Conservation (phyloP, 2,329 filamentous ascomycete genomes). For the Ceratocystis harringtonii region DNA sequence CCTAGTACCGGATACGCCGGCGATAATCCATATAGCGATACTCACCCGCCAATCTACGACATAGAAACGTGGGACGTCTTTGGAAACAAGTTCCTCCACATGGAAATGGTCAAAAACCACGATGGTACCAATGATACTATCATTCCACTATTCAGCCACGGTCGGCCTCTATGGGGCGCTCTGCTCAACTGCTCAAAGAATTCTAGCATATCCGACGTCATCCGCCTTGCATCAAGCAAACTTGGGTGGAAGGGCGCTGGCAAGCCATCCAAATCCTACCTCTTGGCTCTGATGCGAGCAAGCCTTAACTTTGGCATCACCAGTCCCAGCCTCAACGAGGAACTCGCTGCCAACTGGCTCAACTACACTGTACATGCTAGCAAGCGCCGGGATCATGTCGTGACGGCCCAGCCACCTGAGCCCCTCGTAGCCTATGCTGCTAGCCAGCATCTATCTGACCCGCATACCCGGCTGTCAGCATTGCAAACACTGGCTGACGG, state of each 20-base stretch:
- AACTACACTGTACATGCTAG: constrained; percentile 11
- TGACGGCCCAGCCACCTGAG: constrained; percentile 14
- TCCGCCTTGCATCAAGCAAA: constrained; percentile 12
- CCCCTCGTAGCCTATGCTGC: constrained; percentile 13
- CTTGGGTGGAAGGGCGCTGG: constrained; percentile 2
- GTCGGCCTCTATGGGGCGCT: constrained; percentile 15
- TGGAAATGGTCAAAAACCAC: background rate
- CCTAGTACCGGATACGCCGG: background rate
- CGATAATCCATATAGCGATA: constrained; percentile 8
- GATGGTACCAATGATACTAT: constrained; percentile 1
- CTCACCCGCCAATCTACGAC: constrained; percentile 13
- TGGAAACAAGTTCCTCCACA: background rate
- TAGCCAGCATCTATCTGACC: constrained; percentile 7
- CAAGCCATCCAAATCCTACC: constrained; percentile 5
- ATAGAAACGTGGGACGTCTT: constrained; percentile 11
- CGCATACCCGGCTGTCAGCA: constrained; percentile 4
- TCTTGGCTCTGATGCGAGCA: constrained; percentile 10
- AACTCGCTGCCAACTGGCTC: constrained; percentile 11
- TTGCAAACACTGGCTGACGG: constrained; percentile 10
- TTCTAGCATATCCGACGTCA: constrained; percentile 8
- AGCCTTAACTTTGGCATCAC: constrained; percentile 6
- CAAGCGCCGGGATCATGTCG: constrained; percentile 10
- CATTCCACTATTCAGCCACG: constrained; percentile 7
- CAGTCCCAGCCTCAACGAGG: constrained; percentile 6
- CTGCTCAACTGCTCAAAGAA: constrained; percentile 9